A percentile compares a stretch with the other conserved stretches of the same genome.
Conservation (phyloP, 805 yeast genomes). For the Candida ficus region DNA sequence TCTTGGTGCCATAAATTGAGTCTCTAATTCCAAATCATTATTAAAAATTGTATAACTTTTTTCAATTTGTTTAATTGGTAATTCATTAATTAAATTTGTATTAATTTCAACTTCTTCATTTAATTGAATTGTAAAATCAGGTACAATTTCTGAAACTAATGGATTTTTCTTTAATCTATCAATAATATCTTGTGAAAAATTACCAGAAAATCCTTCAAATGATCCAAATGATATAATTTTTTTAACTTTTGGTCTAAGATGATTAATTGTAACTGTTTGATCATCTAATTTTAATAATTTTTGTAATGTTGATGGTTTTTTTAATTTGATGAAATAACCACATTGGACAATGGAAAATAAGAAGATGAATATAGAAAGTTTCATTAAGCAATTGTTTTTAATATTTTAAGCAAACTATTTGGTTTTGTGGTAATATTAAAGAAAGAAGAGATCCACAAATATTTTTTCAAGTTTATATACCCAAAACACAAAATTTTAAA, state of each 20-base stretch:
- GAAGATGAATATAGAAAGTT: background rate
- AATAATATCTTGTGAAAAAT: constrained; percentile 43
- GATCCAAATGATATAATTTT: constrained; percentile 60
- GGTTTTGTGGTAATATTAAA: too few species aligned
- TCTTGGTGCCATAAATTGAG: constrained; percentile 50
- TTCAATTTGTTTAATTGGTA: background rate
- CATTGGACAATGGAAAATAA: constrained; percentile 8
- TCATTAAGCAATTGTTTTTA: too few species aligned
- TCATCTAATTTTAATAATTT: constrained; percentile 19
- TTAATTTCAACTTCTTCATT: constrained; percentile 10
- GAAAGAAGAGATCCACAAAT: too few species aligned
- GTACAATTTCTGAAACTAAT: constrained; percentile 61
- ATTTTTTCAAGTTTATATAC: too few species aligned
- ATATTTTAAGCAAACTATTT: too few species aligned
- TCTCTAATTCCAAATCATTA: constrained; percentile 10
- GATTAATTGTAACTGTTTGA: constrained; percentile 28
- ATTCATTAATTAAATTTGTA: too few species aligned
- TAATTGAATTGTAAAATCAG: constrained; percentile 58
- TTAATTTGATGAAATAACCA: constrained; percentile 23
- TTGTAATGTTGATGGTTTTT: constrained; percentile 19
- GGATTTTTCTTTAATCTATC: constrained; percentile 51
- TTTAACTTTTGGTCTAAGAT: constrained; percentile 41
- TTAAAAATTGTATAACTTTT: background rate
- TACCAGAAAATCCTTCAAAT: constrained; percentile 67
- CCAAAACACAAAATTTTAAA: too few species aligned